Evolutionary conservation across 495 filamentous ascomycete genomes (phyloP), one percentile per base, ranked within the genome.

Genomic region (Talaromyces stipitatus): DNA sequence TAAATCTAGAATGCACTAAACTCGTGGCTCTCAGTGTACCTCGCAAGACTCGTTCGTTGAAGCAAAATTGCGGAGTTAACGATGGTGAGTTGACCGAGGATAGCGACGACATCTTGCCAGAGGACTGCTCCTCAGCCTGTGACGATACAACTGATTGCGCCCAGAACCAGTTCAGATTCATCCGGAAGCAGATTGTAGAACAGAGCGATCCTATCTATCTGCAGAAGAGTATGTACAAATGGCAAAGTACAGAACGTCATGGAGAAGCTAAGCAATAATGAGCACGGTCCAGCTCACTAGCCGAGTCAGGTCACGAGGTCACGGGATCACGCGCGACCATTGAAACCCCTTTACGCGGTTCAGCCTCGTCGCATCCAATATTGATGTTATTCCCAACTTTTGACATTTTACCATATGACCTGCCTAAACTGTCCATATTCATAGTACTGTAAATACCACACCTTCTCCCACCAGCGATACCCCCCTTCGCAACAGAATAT

Each of bases 41-140:
- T 90, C 85, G 80, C 29, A 98, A 77, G 11, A 89, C 80, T 26
- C 83, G 80, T 48, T 92, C 89, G 50, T 91, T 87, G 76, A 97
- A 97, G 69, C 94, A 98, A 64, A 97, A 94, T 68, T 92, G 88
- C 16, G 92, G 91, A 26, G 82, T 92, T 48, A 97, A 76, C 41
- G 66, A 64, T 3, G 91, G 90, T 46, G 76, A 74, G 23, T 77
- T 71, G 2, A 68, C 73, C 24, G 71, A 70, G 9, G 81, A 73
- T 24, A 82, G 74, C 58, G 79, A 73, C 41, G 85, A 78, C 89
- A 94, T 94, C 57, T 60, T 74, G 29, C 50, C 52, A 48, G 52
- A 52, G 46, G 50, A 58, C 46, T 46, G 29, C 46, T 59, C 60
- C 56, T 57, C 61, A 32, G 59, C 60, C 61, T 56, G 58, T 54